These are phyloP conservation scores for Pochonia chlamydosporia DNA, from an alignment of 2,329 filamentous ascomycete genomes.

Conservation along the genomic window DNA sequence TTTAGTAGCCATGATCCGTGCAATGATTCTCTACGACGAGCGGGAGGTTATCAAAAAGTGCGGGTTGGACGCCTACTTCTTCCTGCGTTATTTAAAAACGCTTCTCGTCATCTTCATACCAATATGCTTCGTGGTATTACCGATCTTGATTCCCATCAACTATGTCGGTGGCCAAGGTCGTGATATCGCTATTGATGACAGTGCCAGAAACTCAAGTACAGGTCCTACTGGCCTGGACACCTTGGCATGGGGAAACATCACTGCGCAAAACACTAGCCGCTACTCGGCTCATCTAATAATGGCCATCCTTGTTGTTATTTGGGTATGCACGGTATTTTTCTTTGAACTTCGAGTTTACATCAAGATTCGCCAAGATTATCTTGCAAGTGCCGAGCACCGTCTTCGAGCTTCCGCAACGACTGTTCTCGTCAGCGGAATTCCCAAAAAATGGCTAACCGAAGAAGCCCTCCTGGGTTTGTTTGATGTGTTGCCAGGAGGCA, in stretches of 20 bases:
- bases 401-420: slow-evolving; percentile 92
- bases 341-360: slow-evolving; percentile 82
- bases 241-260: slow-evolving; percentile 84
- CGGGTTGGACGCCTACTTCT: slow-evolving; percentile 95
- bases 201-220: slow-evolving; percentile 5
- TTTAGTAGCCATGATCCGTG: slow-evolving; percentile 45
- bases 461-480: slow-evolving; percentile 79
- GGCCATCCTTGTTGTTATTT: slow-evolving; percentile 70
- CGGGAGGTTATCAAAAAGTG: slow-evolving; percentile 91
- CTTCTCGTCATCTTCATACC: slow-evolving; percentile 90
- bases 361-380: slow-evolving; percentile 86
- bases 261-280: slow-evolving; percentile 54
- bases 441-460: slow-evolving; percentile 80
- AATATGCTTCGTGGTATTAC: slow-evolving; percentile 70
- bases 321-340: slow-evolving; percentile 84
- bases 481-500: slow-evolving; percentile 92
- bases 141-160: slow-evolving; percentile 83
- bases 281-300: slow-evolving; percentile 83
- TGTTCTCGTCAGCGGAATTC: slow-evolving; percentile 86
- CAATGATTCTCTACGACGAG: slow-evolving; percentile 63
- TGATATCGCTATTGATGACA: slow-evolving; percentile 33
- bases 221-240: slow-evolving; percentile 63
- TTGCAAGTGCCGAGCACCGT: slow-evolving; percentile 92
- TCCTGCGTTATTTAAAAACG: slow-evolving; percentile 73
- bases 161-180: slow-evolving; percentile 63